phyloP scores from a whole-genome alignment of 2,329 filamentous ascomycete genomes.

The Endoconidiophora laricicola region DNA sequence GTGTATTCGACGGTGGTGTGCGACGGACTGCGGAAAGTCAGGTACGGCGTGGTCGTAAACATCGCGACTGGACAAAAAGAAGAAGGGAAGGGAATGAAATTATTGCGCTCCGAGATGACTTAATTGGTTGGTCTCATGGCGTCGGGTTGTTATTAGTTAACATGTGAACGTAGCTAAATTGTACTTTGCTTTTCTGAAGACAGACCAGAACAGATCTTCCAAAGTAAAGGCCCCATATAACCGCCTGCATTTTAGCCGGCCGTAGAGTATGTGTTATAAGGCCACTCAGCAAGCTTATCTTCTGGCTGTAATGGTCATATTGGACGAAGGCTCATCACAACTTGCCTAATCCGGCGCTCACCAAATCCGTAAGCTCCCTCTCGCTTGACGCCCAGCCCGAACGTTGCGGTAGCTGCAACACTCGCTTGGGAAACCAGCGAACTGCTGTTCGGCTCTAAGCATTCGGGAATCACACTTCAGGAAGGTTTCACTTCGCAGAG shows the following conservation, averaged over 20 bases:
- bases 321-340: slow-evolving; percentile 37
- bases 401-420: slow-evolving; percentile 45
- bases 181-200: too few species aligned
- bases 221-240: too few species aligned
- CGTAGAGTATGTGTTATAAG: background rate
- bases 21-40: slow-evolving; percentile 52
- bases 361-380: slow-evolving; percentile 40
- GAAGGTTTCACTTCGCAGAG: slow-evolving; percentile 60
- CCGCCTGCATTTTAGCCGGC: background rate
- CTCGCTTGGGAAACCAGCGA: slow-evolving; percentile 53
- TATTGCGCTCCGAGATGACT: background rate
- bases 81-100: background rate
- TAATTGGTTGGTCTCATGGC: background rate
- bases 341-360: slow-evolving; percentile 30
- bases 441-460: slow-evolving; percentile 43
- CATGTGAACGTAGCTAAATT: background rate
- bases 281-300: background rate
- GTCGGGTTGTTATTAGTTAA: background rate
- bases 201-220: too few species aligned
- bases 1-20: slow-evolving; percentile 86
- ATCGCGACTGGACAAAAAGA: slow-evolving; percentile 25
- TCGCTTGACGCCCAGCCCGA: slow-evolving; percentile 48
- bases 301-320: slow-evolving; percentile 47
- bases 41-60: slow-evolving; percentile 43
- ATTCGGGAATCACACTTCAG: slow-evolving; percentile 52